Evolutionary conservation across 2,329 filamentous ascomycete genomes (phyloP).

Genomic region (Monilinia fructicola): DNA sequence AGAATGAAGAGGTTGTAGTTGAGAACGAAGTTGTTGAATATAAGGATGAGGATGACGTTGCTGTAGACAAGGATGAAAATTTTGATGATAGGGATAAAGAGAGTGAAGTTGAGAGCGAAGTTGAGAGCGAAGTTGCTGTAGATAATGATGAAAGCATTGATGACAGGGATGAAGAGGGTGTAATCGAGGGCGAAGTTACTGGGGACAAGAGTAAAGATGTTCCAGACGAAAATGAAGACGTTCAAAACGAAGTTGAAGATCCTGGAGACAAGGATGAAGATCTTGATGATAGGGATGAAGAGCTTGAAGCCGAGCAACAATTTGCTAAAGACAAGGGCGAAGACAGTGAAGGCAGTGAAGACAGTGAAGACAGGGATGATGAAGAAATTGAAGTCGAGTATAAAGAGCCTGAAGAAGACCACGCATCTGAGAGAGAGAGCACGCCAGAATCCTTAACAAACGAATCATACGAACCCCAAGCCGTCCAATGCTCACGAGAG

Average conservation of each 20-base stretch:
- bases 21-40: no score
- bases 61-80: no score
- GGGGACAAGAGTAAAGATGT: background rate
- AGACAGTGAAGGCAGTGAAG: background rate
- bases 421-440: background rate
- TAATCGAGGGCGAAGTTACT: no score
- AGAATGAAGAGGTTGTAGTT: background rate
- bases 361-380: background rate
- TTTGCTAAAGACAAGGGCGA: background rate
- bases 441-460: background rate
- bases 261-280: no score
- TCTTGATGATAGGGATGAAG: no score
- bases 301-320: no score
- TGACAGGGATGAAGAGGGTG: background rate
- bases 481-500: background rate
- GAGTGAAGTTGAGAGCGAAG: no score
- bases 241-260: no score
- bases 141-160: no score
- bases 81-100: no score
- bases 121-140: no score
- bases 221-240: background rate
- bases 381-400: background rate
- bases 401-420: background rate
- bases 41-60: no score
- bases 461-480: background rate